A percentile compares a stretch with the other conserved stretches of the same genome.
Conservation (phyloP, 2,329 filamentous ascomycete species). For the Aphanoascus verrucosus region DNA sequence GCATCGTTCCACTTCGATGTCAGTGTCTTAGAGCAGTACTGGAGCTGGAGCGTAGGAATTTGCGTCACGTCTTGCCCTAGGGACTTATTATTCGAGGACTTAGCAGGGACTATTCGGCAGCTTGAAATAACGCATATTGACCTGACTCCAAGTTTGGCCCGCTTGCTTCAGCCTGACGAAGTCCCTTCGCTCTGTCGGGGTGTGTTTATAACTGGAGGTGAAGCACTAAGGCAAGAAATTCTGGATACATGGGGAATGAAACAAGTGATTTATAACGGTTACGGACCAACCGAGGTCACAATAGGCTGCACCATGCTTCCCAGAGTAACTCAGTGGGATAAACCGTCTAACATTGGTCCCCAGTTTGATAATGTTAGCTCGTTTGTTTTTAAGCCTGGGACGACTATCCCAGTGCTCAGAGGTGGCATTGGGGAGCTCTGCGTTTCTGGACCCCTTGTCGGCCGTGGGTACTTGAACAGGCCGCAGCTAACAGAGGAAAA, state of each 20-base stretch:
- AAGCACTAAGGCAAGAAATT: slow-evolving; percentile 79
- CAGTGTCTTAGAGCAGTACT: slow-evolving; percentile 85
- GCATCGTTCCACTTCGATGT: slow-evolving; percentile 93
- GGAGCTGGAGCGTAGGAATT: slow-evolving; percentile 88
- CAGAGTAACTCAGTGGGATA: slow-evolving; percentile 65
- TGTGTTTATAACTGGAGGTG: slow-evolving; percentile 87
- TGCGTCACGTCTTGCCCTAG: slow-evolving; percentile 70
- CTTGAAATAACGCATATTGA: slow-evolving; percentile 82
- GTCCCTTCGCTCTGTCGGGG: slow-evolving; percentile 69
- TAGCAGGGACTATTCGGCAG: slow-evolving; percentile 59
- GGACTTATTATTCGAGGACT: slow-evolving; percentile 75
- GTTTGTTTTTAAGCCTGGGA: slow-evolving; percentile 61
- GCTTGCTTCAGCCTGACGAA: slow-evolving; percentile 65
- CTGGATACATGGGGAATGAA: slow-evolving; percentile 72
- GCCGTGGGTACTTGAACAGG: slow-evolving; percentile 77
- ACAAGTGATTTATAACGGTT: slow-evolving; percentile 79
- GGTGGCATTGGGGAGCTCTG: slow-evolving; percentile 82
- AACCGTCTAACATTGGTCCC: slow-evolving; percentile 75
- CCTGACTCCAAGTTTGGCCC: slow-evolving; percentile 75
- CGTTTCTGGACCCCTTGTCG: slow-evolving; percentile 75
- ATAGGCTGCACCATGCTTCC: slow-evolving; percentile 87
- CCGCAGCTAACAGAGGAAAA: slow-evolving; percentile 63
- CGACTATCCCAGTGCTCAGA: slow-evolving; percentile 59
- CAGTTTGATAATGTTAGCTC: slow-evolving; percentile 83
- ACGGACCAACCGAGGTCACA: slow-evolving; percentile 84